Conservation (phyloP, 176 grass and related monocot species). For the Aechmea fasciata region DNA sequence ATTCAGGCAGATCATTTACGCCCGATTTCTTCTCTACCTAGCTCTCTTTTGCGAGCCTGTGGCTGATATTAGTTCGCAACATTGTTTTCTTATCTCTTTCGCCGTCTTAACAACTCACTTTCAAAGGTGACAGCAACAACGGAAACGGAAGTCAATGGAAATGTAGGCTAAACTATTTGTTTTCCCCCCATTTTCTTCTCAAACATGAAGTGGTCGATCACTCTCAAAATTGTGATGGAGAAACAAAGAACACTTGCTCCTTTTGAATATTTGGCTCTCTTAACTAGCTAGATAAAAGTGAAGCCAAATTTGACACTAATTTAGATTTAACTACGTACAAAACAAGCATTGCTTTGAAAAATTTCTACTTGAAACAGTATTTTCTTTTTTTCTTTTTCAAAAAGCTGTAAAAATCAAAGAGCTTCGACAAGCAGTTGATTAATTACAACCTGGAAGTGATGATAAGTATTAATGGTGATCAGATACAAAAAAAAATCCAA, state of each 20-base stretch:
- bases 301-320: no score
- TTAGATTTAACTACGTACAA: no score
- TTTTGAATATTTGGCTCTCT: no score
- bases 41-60: background rate
- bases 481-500: background rate
- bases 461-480: background rate
- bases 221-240: no score
- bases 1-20: background rate
- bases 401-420: no score
- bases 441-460: background rate
- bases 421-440: no score
- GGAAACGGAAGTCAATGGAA: background rate
- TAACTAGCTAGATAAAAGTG: no score
- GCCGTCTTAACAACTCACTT: background rate
- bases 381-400: no score
- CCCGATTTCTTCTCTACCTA: background rate
- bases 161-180: background rate
- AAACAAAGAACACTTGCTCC: no score
- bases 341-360: no score
- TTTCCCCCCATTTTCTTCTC: background rate
- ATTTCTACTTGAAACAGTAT: no score
- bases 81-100: conserved; percentile 11
- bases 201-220: no score
- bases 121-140: background rate
- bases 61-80: background rate